These are phyloP conservation scores for Lipomyces chichibuensis DNA, from an alignment of 805 yeast genomes.

Conservation along the genomic window DNA sequence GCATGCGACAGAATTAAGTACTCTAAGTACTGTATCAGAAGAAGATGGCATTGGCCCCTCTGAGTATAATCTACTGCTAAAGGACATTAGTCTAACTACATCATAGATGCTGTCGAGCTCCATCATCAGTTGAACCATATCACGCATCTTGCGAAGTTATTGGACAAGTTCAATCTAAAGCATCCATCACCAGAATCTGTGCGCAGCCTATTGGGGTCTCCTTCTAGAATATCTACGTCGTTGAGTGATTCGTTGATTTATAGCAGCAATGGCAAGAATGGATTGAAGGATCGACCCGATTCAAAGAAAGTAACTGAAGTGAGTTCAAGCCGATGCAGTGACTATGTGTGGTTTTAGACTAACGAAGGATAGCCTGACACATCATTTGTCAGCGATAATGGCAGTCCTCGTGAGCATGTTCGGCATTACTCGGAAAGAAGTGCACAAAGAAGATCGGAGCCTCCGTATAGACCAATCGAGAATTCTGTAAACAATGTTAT, in stretches of 20 bases:
- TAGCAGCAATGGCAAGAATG: neutral
- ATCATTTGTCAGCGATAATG: neutral
- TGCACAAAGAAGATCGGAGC: neutral
- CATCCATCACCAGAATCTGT: conserved; percentile 3
- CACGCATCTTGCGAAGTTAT: conserved; percentile 24
- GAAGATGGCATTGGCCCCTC: neutral
- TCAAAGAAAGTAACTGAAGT: neutral
- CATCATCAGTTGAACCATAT: conserved; percentile 11
- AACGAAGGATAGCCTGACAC: neutral
- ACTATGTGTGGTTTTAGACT: neutral
- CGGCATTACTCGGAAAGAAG: neutral
- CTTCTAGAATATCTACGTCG: conserved; percentile 1
- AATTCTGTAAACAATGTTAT: neutral
- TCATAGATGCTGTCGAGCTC: neutral
- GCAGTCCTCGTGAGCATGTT: neutral
- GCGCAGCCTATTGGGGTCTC: neutral
- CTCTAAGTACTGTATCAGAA: conserved; percentile 14
- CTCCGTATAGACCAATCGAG: neutral
- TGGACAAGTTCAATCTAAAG: conserved; percentile 19
- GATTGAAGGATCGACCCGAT: neutral
- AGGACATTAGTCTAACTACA: neutral
- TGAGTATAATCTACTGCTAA: neutral
- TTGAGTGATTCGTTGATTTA: conserved; percentile 5
- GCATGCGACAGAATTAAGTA: conserved; percentile 18
- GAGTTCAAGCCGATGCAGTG: neutral